Evolutionary conservation across 1,284 basidiomycete species (phyloP).

Genomic region (Tylopilus sp.): DNA sequence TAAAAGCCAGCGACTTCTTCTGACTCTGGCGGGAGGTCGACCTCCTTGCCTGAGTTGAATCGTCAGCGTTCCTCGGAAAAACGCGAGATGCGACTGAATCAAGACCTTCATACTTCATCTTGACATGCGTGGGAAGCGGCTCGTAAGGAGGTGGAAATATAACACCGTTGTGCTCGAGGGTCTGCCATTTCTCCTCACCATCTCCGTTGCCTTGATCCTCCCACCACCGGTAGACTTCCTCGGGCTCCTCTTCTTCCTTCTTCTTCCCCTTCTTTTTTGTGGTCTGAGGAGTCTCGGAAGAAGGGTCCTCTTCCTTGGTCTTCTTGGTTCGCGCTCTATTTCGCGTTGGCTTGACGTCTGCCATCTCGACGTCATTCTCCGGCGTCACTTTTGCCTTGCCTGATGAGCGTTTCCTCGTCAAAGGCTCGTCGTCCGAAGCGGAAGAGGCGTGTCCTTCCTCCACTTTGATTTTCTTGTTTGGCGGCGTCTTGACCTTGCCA

Average conservation of each 20-base stretch:
- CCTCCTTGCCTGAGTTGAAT: slow-evolving; percentile 57
- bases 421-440: slow-evolving; percentile 41
- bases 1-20: slow-evolving; percentile 99
- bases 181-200: slow-evolving; percentile 84
- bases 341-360: slow-evolving; percentile 42
- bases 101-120: slow-evolving; percentile 93
- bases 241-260: slow-evolving; percentile 56
- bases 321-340: slow-evolving; percentile 44
- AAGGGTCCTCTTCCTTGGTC: slow-evolving; percentile 30
- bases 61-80: slow-evolving; percentile 12
- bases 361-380: slow-evolving; percentile 47
- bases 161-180: slow-evolving; percentile 90
- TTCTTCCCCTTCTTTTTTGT: slow-evolving; percentile 47
- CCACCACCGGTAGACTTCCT: slow-evolving; percentile 83
- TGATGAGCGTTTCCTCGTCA: slow-evolving; percentile 42
- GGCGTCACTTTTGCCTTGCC: slow-evolving; percentile 52
- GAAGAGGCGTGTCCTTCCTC: slow-evolving; percentile 43
- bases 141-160: slow-evolving; percentile 95
- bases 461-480: slow-evolving; percentile 65
- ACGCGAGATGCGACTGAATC: slow-evolving; percentile 10
- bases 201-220: slow-evolving; percentile 66
- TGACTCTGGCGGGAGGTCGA: slow-evolving; percentile 78
- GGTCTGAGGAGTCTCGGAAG: slow-evolving; percentile 28
- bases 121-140: slow-evolving; percentile 77
- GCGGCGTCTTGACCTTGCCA: slow-evolving; percentile 44